Evolutionary conservation across 2,329 filamentous ascomycete species (phyloP), one percentile per base, ranked within the genome.

Genomic region (Colletotrichum liriopes): DNA sequence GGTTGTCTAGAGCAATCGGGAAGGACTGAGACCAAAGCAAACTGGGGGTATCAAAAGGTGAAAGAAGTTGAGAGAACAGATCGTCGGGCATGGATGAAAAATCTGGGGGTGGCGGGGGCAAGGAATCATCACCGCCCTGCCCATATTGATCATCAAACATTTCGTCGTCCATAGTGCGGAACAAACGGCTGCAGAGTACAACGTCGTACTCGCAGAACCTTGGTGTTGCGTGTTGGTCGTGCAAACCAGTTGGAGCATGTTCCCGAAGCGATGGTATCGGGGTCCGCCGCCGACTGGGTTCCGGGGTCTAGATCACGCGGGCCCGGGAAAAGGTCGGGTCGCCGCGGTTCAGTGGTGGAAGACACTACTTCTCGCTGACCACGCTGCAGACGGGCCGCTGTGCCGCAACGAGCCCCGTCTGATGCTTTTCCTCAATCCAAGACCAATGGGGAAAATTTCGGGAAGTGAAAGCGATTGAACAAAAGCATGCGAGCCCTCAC

Each of bases 21-120:
- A 73, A 71, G 20, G 71, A 73, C 47, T 74, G 71, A n/a, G 73
- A 67, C 73, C 73, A 74, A 32, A 73, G 64, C 64, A 74, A 62
- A 56, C 71, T 73, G 23, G 73, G 71, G n/a, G 73, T 71, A 9
- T 73, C 73, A 47, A 71, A 74, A 12, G 73, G 72, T 29, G 71
- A 60, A n/a, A 71, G 65, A 32, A 71, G 63, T 20, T 63, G 58
- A 58, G 62, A 59, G 45, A 68, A 73, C 3, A 73, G 23, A 39
- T 71, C 71, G 39, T 65, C 62, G 35, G 64, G 54, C 47, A 72
- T 72, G 14, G 66, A 73, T 35, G 69, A 62, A 49, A 67, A 52
- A 45, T 60, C 47, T 35, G 65, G 58, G 41, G 52, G 51, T 39
- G 59, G 69, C 65, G 54, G 65, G 58, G 51, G 65, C 52, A 60